These are phyloP conservation scores for Protomyces gravidus DNA, from an alignment of 1,139 yeast genomes.

Conservation along the genomic window DNA sequence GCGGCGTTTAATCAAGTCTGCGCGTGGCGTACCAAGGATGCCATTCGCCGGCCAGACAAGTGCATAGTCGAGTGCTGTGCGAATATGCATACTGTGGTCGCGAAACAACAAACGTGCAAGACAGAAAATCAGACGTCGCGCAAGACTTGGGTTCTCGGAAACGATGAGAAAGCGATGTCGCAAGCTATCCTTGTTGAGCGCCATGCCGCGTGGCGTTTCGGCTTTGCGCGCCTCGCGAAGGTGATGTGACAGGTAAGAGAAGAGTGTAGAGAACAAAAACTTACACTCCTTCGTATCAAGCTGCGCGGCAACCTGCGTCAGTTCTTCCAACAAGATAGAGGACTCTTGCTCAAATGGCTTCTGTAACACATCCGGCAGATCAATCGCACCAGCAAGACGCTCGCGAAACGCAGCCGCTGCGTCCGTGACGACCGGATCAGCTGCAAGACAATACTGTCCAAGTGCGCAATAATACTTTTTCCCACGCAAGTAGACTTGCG, in stretches of 20 bases:
- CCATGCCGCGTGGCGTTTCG: not conserved
- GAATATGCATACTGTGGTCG: slow-evolving; percentile 15
- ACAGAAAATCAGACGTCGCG: slow-evolving; percentile 18
- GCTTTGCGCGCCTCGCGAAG: not conserved
- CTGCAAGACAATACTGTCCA: slow-evolving; percentile 4
- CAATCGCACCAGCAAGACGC: slow-evolving; percentile 16
- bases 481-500: slow-evolving; percentile 16
- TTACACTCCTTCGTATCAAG: slow-evolving; percentile 21
- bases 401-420: slow-evolving; percentile 8
- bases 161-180: slow-evolving; percentile 12
- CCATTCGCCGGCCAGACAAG: slow-evolving; percentile 27
- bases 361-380: slow-evolving; percentile 17
- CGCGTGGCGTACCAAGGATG: slow-evolving; percentile 7
- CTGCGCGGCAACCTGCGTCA: not conserved
- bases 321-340: slow-evolving; percentile 9
- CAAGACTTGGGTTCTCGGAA: slow-evolving; percentile 12
- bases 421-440: not conserved
- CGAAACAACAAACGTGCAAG: slow-evolving; percentile 18
- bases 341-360: slow-evolving; percentile 15
- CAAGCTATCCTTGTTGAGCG: slow-evolving; percentile 4
- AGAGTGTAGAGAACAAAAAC: slow-evolving; percentile 15
- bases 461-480: slow-evolving; percentile 10
- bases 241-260: slow-evolving; percentile 2
- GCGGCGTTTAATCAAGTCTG: slow-evolving; percentile 7
- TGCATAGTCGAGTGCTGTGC: slow-evolving; percentile 11